Evolutionary conservation across 257 asterid genomes (phyloP), one percentile per base, ranked within the genome.

Genomic region (Solanum lignicaule): DNA sequence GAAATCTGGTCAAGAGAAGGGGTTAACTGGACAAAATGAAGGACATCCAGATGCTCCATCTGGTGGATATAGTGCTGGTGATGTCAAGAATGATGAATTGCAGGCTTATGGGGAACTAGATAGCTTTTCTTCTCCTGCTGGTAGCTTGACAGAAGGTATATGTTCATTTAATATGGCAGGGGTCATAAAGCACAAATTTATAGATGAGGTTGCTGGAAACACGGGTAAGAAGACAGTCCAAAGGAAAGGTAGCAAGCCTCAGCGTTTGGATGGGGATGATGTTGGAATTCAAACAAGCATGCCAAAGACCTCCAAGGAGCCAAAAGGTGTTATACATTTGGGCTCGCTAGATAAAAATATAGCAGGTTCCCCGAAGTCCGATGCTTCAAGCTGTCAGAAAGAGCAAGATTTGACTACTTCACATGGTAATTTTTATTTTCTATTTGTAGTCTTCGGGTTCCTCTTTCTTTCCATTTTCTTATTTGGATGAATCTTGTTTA

Each of bases 291-390:
- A 92, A 83, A 87, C 88, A 73, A 89, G 91, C 78, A 87, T 85
- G 71, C 88, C 94, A 43, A 94, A 89, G 94, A 73, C 91, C 85
- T 87, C 93, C 33, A 95, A 90, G 86, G 98, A 95, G 71, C 93
- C 97, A 23, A 96, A 96, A 94, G 95, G 95, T 68, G 99, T 97
- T 87, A 96, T 96, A 88, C 99, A 96, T 93, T 89, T 96, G 95
- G 98, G 99, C 73, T 91, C 93, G 20, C 91, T 98, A 71, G 93
- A 90, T 89, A 94, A 91, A 92, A 94, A 90, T 72, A 58, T 89
- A 36, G 87, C 92, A 65, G 92, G 91, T 87, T 92, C 98, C 86
- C 95, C 95, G 1, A 92, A 87, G 90, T 89, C 96, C 78, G 98
- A 96, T 86, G 91, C 92, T 87, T 93, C 96, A 89, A 91, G 93